These are phyloP conservation scores for Calonectria pseudoturangicola DNA, from an alignment of 2,329 filamentous ascomycete species.

Conservation along the genomic window DNA sequence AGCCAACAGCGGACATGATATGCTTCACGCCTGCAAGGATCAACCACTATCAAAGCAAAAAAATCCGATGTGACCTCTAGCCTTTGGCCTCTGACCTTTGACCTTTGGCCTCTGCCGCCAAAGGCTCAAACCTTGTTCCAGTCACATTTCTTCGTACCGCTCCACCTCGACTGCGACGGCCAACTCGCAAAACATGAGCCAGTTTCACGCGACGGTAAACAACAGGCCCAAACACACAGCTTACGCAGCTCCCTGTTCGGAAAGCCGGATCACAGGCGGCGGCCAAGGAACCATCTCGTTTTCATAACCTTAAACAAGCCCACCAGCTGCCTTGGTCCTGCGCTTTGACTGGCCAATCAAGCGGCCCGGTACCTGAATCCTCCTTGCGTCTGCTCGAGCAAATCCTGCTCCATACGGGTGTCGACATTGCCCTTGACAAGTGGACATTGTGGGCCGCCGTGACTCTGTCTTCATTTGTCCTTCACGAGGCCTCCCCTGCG, in stretches of 20 bases:
- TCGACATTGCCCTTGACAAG: constrained; percentile 23
- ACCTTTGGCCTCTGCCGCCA: background rate
- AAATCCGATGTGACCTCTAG: background rate
- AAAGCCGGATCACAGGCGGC: constrained; percentile 1
- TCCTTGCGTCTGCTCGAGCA: constrained; percentile 18
- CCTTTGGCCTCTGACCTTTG: background rate
- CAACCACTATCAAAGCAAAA: constrained; percentile 3
- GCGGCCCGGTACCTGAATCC: background rate
- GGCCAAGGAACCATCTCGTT: constrained; percentile 4
- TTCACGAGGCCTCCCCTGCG: constrained; percentile 6
- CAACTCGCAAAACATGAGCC: constrained; percentile 7
- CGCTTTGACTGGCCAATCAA: constrained; percentile 29
- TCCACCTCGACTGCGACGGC: constrained; percentile 24
- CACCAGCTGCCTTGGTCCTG: constrained; percentile 10
- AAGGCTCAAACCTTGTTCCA: constrained; percentile 22
- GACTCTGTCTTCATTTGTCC: constrained; percentile 18
- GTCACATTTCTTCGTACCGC: constrained; percentile 33
- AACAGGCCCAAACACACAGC: background rate
- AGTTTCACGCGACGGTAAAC: constrained; percentile 22
- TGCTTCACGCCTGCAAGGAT: constrained; percentile 10
- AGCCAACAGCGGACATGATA: background rate
- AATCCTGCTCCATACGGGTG: constrained; percentile 14
- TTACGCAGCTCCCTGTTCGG: constrained; percentile 11
- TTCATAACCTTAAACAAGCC: constrained; percentile 31
- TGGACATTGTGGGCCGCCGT: constrained; percentile 1